A percentile compares a stretch with the other conserved stretches of the same genome.
Conservation (phyloP, 2,329 filamentous ascomycete species). For the Exutisphaerella laricina region DNA sequence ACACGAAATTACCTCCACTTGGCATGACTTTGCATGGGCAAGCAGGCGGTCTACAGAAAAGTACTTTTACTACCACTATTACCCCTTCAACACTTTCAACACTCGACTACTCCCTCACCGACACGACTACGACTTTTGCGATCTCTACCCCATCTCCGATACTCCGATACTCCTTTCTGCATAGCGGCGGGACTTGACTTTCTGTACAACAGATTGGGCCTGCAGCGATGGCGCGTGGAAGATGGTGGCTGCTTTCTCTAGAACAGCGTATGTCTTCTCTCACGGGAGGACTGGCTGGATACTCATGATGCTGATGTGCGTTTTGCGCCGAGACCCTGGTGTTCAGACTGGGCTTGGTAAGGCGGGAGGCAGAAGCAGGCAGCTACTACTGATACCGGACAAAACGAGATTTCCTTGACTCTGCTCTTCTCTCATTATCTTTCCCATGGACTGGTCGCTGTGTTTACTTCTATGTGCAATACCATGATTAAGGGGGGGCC, state of each 20-base stretch:
- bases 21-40: conserved; percentile 21
- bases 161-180: conserved; percentile 12
- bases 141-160: conserved; percentile 4
- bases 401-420: too few species aligned
- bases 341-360: too few species aligned
- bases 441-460: too few species aligned
- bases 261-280: conserved; percentile 13
- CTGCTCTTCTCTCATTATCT: too few species aligned
- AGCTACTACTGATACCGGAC: too few species aligned
- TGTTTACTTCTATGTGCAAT: too few species aligned
- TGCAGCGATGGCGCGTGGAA: conserved; percentile 18
- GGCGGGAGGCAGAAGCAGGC: not conserved
- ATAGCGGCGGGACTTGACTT: conserved; percentile 10
- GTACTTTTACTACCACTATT: conserved; percentile 19
- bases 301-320: not conserved
- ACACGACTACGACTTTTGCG: conserved; percentile 11
- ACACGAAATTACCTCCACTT: conserved; percentile 23
- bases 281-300: conserved; percentile 10
- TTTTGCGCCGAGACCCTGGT: too few species aligned
- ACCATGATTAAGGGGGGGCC: too few species aligned
- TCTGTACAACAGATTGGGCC: conserved; percentile 22
- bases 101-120: conserved; percentile 7
- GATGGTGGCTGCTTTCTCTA: conserved; percentile 14
- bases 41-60: conserved; percentile 22
- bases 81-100: conserved; percentile 9